phyloP scores from a whole-genome alignment of 805 yeast species.

The Saturnispora galanensis region DNA sequence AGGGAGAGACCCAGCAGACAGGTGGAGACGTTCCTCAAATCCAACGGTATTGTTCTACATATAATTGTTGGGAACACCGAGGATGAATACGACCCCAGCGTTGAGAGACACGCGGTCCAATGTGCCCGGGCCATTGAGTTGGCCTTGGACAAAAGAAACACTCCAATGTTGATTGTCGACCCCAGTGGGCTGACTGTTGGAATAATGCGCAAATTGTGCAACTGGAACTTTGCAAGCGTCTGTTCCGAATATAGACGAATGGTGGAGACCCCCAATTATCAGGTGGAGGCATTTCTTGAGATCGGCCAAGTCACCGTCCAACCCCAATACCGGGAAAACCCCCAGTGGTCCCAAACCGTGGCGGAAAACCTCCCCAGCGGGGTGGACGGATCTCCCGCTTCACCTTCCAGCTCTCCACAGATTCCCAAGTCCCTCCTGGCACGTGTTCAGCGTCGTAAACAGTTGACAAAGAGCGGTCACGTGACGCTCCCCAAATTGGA shows the following conservation, averaged over 20 bases:
- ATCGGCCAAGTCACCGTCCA: constrained; percentile 20
- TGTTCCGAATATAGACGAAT: constrained; percentile 77
- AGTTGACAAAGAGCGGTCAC: neutral
- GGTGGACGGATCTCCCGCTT: neutral
- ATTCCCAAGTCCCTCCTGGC: constrained; percentile 37
- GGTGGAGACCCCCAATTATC: constrained; percentile 62
- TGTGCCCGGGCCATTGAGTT: constrained; percentile 58
- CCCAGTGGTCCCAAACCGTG: constrained; percentile 36
- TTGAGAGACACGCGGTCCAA: constrained; percentile 35
- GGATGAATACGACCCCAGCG: constrained; percentile 19
- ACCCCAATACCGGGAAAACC: constrained; percentile 32
- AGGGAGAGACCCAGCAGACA: constrained; percentile 78
- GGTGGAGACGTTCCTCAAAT: constrained; percentile 54
- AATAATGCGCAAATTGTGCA: constrained; percentile 67
- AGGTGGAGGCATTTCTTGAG: constrained; percentile 76
- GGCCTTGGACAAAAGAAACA: constrained; percentile 50
- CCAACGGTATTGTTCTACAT: constrained; percentile 42
- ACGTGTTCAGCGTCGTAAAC: neutral
- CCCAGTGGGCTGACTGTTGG: constrained; percentile 75
- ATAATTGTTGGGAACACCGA: constrained; percentile 25
- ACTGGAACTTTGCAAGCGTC: constrained; percentile 81
- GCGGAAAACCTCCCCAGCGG: constrained; percentile 5
- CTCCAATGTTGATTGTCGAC: constrained; percentile 70
- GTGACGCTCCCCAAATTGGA: constrained; percentile 1
- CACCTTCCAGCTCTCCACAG: constrained; percentile 40